These are phyloP conservation scores for Cardiospermum halicacabum DNA, from an alignment of 345 rosid species.

Conservation along the genomic window DNA sequence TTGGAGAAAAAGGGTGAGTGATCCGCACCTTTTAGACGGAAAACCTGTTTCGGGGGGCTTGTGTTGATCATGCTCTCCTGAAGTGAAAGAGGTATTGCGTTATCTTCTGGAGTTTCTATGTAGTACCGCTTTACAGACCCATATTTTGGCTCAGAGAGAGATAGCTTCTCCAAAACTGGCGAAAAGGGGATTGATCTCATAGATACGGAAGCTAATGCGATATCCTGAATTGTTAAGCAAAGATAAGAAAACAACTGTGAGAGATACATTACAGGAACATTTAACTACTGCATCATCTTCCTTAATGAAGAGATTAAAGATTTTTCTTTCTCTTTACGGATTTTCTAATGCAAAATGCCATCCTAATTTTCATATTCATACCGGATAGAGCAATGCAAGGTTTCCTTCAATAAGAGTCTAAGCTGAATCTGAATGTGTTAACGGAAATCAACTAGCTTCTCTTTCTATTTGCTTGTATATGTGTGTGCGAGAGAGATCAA, in stretches of 20 bases:
- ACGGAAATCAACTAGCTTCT: not conserved
- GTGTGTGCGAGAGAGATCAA: not conserved
- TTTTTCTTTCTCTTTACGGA: not conserved
- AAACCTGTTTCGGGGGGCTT: constrained; percentile 77
- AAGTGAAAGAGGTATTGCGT: constrained; percentile 62
- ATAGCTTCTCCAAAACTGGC: constrained; percentile 85
- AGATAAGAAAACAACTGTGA: constrained; percentile 1
- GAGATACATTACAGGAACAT: not conserved
- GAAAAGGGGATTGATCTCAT: constrained; percentile 93
- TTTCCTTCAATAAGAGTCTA: not conserved
- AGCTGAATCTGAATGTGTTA: not conserved
- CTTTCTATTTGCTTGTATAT: not conserved
- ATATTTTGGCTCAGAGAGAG: constrained; percentile 57
- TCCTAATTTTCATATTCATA: not conserved
- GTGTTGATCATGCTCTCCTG: constrained; percentile 76
- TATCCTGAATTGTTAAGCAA: constrained; percentile 46
- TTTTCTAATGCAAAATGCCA: not conserved
- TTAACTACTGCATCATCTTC: not conserved
- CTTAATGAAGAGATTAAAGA: not conserved
- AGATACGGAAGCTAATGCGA: constrained; percentile 89
- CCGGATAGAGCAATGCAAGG: not conserved
- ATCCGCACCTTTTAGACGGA: constrained; percentile 80
- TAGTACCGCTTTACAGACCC: constrained; percentile 86
- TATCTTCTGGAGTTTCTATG: constrained; percentile 69
- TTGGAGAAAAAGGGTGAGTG: constrained; percentile 99